These are phyloP conservation scores for Gonapodya sp. DNA, from an alignment of 192 early-diverging fungal genomes.

Conservation along the genomic window DNA sequence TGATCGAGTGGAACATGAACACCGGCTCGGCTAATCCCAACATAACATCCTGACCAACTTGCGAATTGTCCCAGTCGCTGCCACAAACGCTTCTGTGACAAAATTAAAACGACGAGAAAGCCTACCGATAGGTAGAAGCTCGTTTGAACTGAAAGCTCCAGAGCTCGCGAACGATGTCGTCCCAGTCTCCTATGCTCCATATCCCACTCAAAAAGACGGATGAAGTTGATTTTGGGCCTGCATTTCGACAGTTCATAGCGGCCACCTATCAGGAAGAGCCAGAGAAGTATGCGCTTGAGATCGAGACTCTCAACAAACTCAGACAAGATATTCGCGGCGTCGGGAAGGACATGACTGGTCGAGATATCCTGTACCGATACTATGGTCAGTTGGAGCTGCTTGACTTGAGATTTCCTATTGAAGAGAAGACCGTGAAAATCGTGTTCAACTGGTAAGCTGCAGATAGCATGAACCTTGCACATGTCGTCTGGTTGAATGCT, in stretches of 20 bases:
- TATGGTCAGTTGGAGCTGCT: constrained; percentile 92
- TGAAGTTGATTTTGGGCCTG: constrained; percentile 78
- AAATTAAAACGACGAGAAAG: too few species aligned
- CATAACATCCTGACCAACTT: too few species aligned
- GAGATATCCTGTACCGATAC: constrained; percentile 92
- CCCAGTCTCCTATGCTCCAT: constrained; percentile 22
- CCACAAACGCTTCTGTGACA: too few species aligned
- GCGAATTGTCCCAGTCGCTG: too few species aligned
- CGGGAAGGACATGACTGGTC: constrained; percentile 83
- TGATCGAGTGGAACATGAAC: too few species aligned
- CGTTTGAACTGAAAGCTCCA: too few species aligned
- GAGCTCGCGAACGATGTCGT: constrained; percentile 1
- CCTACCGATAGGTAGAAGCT: too few species aligned
- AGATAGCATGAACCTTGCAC: not conserved
- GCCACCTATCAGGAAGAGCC: constrained; percentile 86
- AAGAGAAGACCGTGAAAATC: constrained; percentile 83
- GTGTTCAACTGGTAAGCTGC: constrained; percentile 88
- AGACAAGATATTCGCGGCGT: constrained; percentile 94
- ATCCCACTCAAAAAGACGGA: constrained; percentile 80
- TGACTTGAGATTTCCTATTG: constrained; percentile 86
- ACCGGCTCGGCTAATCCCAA: too few species aligned
- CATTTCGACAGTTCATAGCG: constrained; percentile 79
- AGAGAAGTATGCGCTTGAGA: constrained; percentile 74
- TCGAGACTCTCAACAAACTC: constrained; percentile 74
- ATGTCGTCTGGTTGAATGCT: not conserved